Evolutionary conservation across 495 filamentous ascomycete genomes (phyloP), one percentile per base, ranked within the genome.

Genomic region (Penicillium desertorum): DNA sequence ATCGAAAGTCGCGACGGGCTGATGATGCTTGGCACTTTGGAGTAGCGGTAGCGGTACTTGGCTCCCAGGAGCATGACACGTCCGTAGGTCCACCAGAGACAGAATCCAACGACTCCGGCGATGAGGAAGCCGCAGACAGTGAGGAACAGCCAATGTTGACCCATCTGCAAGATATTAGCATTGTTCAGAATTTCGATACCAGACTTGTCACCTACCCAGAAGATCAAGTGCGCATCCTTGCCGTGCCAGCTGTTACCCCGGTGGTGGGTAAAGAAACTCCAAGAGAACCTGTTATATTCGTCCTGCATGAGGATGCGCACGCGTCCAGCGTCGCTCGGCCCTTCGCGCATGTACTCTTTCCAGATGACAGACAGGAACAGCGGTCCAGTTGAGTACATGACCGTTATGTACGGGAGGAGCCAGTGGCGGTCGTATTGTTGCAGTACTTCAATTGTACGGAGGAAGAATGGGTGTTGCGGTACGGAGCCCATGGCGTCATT

Each of bases 401-500:
- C 88, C 19, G 89, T 93, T 58, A 94, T 87, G 70, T 94, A 96
- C 0, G 91, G 90, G 39, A 94, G 78, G 36, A 84, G 70, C 88
- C 88, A 96, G 64, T 84, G 84, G 60, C 83, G 83, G 66, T 92
- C 81, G 69, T 91, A 96, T 5, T 74, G 68, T 51, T 86, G 79
- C 39, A 96, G 75, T 16, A 78, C 75, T 61, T 89, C 84, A 54
- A 92, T 91, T 25, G 88, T 81, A 39, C 77, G 79, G 11, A 85
- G 76, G 79, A 93, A 95, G 77, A 92, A 96, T 0, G 89, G 89
- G 62, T 96, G 92, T 51, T 88, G 80, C 1, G 90, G 89, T 4
- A 88, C 79, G 14, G 88, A 76, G 42, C 88, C 91, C 83, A 96
- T 93, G 27, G 87, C 89, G 68, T 96, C 91, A 73, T 96, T 96